A percentile compares a stretch with the other conserved stretches of the same genome.
Conservation (phyloP, 2,329 filamentous ascomycete genomes). For the Ilyonectria destructans region DNA sequence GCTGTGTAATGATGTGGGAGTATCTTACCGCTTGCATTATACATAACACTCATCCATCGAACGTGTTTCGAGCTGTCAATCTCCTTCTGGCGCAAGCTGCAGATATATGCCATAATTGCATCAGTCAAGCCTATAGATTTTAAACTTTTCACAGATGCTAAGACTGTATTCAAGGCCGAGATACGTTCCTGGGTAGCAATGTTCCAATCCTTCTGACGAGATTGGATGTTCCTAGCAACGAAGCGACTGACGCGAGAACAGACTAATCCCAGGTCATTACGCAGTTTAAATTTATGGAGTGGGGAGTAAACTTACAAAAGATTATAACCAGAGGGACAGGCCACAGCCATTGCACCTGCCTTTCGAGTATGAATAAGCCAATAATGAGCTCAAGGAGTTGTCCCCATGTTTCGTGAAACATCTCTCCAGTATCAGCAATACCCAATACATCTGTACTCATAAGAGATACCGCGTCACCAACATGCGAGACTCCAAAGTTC, state of each 20-base stretch:
- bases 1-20: no score
- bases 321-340: constrained; percentile 1
- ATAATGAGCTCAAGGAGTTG: background rate
- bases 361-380: background rate
- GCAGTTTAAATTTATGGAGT: background rate
- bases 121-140: background rate
- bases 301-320: background rate
- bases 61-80: background rate
- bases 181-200: background rate
- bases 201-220: background rate
- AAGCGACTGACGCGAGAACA: background rate
- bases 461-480: background rate
- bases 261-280: background rate
- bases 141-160: background rate
- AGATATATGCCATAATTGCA: background rate
- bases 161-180: background rate
- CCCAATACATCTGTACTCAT: background rate
- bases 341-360: background rate
- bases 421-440: background rate
- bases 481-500: background rate
- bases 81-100: background rate
- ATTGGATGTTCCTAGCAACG: background rate
- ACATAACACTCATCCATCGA: background rate
- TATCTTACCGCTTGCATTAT: background rate
- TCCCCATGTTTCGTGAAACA: constrained; percentile 5